Evolutionary conservation across 768 basidiomycete genomes (phyloP), one percentile per base, ranked within the genome.

Genomic region (Leccinum aurantiacum): DNA sequence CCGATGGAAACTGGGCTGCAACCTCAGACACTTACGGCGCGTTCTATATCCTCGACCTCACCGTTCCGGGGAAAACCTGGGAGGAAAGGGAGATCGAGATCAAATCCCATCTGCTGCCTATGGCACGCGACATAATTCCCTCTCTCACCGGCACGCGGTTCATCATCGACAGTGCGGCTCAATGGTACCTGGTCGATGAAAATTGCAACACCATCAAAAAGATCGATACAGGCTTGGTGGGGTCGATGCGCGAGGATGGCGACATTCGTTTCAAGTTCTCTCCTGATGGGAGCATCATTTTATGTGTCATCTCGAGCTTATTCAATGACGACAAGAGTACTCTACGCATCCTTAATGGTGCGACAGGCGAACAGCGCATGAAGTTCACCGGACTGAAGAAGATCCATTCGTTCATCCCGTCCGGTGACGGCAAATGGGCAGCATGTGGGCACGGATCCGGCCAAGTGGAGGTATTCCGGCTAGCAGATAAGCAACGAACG

Each of bases 1-100:
- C 56, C 0, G 63, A 72, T 56, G 67, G 71, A 4, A 49, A 25
- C 29, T 60, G 61, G 59, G 47, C 66, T 17, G 71, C 60, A 41
- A 62, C 63, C 3, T 54, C 54, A 15, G 35, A 49, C 19, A 11
- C 11, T 19, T 29, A 22, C 15, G 63, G 63, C 4, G 48, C 53
- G 8, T 49, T 66, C 29, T n/a, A 65, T n/a, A 59, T 66, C 33
- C 11, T 59, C 3, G 60, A 65, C 15, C 57, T 62, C 14, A 49
- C 25, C 3, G 6, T 53, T 2, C 24, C n/a, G 10, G 11, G 11
- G 19, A 22, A 0, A 22, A 53, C 56, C 9, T 65, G 65, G 64
- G 61, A 65, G 10, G 55, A 58, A 1, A 0, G 33, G 0, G 49
- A 7, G 13, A 11, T 6, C 38, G 6, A 10, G 2, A 3, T 22